phyloP scores from a whole-genome alignment of 176 grass and related monocot genomes.

The Zoysia japonica region DNA sequence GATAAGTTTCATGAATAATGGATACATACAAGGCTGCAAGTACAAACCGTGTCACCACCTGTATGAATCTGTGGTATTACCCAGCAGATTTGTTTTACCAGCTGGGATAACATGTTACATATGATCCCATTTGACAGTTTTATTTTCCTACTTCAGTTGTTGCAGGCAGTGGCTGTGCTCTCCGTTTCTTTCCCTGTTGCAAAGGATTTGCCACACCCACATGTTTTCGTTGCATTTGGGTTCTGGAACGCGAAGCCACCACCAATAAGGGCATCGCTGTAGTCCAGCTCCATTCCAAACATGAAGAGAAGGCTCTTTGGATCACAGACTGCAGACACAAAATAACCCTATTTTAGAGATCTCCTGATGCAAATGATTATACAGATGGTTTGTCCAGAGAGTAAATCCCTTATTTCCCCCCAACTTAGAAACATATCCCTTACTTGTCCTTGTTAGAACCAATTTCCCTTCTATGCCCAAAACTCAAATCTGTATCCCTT shows the following conservation, averaged over 20 bases:
- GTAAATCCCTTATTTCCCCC: too few relatives aligned
- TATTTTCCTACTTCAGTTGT: constrained; percentile 47
- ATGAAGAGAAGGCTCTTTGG: constrained; percentile 97
- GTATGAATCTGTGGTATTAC: constrained; percentile 14
- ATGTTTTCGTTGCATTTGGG: constrained; percentile 91
- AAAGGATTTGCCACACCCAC: constrained; percentile 94
- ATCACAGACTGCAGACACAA: constrained; percentile 64
- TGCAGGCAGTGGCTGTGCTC: constrained; percentile 63
- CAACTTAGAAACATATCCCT: background rate
- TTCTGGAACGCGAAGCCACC: constrained; percentile 93
- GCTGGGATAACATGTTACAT: background rate
- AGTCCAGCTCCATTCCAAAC: constrained; percentile 95
- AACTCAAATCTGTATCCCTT: too few relatives aligned
- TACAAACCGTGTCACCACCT: constrained; percentile 2
- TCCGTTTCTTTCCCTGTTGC: constrained; percentile 56
- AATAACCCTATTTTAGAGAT: background rate
- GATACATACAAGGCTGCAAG: constrained; percentile 10
- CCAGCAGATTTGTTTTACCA: background rate
- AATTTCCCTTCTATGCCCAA: too few relatives aligned
- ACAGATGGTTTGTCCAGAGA: background rate
- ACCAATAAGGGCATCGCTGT: constrained; percentile 80
- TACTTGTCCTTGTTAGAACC: background rate
- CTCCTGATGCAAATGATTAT: background rate
- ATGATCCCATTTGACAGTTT: background rate
- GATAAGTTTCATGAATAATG: constrained; percentile 1